Percentiles rank a stretch among this genome's conserved stretches.
Evolutionary conservation across 202 grass and related monocot species (phyloP).

Genomic region (Tripidium arundinaceum): DNA sequence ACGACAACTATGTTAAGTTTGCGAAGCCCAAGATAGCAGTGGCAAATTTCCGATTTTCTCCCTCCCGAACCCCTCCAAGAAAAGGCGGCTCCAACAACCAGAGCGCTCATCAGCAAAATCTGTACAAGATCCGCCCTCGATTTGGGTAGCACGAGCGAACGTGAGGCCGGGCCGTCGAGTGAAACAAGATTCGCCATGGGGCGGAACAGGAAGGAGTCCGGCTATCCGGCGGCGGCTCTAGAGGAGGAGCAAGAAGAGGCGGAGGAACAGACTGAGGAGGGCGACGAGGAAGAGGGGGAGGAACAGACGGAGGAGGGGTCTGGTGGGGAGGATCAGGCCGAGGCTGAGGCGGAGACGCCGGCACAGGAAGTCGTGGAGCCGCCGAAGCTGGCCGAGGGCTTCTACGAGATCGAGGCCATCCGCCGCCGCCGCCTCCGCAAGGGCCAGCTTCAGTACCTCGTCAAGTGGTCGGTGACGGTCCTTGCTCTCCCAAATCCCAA

Average conservation of each 20-base stretch:
- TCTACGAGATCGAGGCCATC: conserved; percentile 69
- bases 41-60: too few relatives aligned
- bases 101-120: conserved; percentile 19
- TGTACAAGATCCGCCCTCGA: conserved; percentile 21
- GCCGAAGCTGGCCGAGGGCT: conserved; percentile 57
- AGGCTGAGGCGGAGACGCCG: background rate
- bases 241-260: conserved; percentile 14
- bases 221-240: conserved; percentile 3
- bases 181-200: conserved; percentile 19
- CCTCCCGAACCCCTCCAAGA: background rate
- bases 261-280: conserved; percentile 12
- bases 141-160: background rate
- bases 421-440: conserved; percentile 47
- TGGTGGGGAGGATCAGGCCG: background rate
- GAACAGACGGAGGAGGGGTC: background rate
- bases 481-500: background rate
- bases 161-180: background rate
- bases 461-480: conserved; percentile 64
- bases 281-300: background rate
- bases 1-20: too few relatives aligned
- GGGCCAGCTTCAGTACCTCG: conserved; percentile 64
- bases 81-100: conserved; percentile 4
- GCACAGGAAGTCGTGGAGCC: background rate
- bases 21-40: too few relatives aligned
- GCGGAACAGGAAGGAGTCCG: conserved; percentile 28